phyloP scores from a whole-genome alignment of 345 rosid genomes.

The Trapa bicornis region DNA sequence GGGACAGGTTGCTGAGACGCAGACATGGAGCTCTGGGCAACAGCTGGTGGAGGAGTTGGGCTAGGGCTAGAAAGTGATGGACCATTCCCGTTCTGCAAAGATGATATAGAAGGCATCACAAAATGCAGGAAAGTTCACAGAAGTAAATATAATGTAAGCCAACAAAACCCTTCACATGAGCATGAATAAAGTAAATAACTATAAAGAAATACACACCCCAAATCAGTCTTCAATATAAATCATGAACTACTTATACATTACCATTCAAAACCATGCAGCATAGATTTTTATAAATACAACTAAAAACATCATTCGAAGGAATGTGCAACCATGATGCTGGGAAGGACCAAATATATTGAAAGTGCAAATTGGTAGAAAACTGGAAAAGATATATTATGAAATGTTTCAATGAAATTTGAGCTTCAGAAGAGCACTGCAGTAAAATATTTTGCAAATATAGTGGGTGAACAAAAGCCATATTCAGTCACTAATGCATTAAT shows the following conservation, averaged over 20 bases:
- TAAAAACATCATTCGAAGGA: neutral
- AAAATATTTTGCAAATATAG: neutral
- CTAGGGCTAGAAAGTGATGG: slow-evolving; percentile 32
- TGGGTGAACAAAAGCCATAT: neutral
- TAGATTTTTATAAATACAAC: neutral
- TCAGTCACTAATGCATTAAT: too few relatives aligned
- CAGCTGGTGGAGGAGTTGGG: slow-evolving; percentile 16
- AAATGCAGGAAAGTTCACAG: neutral
- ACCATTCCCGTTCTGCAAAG: slow-evolving; percentile 41
- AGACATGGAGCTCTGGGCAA: slow-evolving; percentile 37
- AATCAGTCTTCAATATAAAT: neutral
- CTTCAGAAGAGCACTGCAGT: neutral
- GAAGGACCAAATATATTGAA: neutral
- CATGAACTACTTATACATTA: neutral
- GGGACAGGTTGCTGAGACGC: slow-evolving; percentile 48
- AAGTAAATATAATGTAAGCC: neutral
- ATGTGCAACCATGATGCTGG: neutral
- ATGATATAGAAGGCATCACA: slow-evolving; percentile 5
- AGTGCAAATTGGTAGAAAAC: neutral
- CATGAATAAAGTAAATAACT: neutral
- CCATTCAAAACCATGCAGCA: neutral
- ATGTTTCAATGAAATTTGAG: neutral
- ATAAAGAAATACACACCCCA: neutral
- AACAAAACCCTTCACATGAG: neutral
- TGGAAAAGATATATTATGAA: neutral